phyloP scores from a whole-genome alignment of 1,284 basidiomycete genomes.

The Anthracocystis walkeri region DNA sequence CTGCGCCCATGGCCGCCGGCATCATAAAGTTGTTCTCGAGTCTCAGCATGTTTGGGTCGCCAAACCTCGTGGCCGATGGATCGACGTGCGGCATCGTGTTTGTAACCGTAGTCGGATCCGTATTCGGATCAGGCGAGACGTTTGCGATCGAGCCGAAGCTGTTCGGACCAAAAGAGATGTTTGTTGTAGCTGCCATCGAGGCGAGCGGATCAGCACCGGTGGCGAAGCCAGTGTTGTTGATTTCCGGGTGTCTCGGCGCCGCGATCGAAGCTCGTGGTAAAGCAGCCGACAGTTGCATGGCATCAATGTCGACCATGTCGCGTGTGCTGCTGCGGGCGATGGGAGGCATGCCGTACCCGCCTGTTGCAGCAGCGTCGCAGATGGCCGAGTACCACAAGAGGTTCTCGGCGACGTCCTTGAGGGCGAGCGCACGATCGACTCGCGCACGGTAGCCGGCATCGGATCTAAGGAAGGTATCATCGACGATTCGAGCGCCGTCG shows the following conservation, averaged over 20 bases:
- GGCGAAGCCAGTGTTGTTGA: not conserved
- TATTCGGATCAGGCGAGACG: conserved; percentile 12
- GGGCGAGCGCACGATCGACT: conserved; percentile 32
- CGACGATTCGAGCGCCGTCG: conserved; percentile 32
- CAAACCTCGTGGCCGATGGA: conserved; percentile 3
- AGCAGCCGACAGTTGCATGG: conserved; percentile 27
- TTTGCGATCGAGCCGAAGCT: conserved; percentile 10
- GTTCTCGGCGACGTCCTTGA: conserved; percentile 40
- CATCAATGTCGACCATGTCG: conserved; percentile 38
- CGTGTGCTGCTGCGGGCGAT: conserved; percentile 25
- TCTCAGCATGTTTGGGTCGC: conserved; percentile 24
- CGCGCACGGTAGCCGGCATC: conserved; percentile 32
- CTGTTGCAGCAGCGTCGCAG: conserved; percentile 37
- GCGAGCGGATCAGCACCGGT: not conserved
- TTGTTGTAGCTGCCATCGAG: not conserved
- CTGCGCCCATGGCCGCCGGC: conserved; percentile 13
- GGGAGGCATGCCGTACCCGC: conserved; percentile 36
- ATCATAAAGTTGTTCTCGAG: conserved; percentile 23
- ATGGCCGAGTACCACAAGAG: conserved; percentile 47
- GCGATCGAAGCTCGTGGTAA: conserved; percentile 16
- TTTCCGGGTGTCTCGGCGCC: not conserved
- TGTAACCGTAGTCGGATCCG: conserved; percentile 2
- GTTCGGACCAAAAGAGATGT: conserved; percentile 9
- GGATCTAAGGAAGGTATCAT: conserved; percentile 18
- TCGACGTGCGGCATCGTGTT: not conserved